Conservation (phyloP, 768 basidiomycete species). For the Leucocoprinus birnbaumii region DNA sequence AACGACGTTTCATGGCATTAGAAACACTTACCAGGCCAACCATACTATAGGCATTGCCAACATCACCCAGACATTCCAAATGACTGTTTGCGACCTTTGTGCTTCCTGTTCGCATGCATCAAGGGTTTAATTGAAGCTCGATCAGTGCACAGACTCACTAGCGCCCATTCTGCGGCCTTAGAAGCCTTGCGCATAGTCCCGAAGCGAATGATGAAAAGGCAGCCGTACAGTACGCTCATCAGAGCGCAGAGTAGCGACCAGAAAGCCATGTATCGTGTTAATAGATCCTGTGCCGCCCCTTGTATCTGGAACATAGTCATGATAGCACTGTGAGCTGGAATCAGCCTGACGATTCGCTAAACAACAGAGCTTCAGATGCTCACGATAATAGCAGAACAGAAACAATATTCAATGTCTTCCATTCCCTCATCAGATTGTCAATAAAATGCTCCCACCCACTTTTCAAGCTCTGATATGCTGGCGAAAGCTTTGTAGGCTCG, state of each 20-base stretch:
- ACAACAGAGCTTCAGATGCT: too few relatives aligned
- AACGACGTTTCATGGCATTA: background rate
- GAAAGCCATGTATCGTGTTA: conserved; percentile 52
- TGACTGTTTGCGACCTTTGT: conserved; percentile 26
- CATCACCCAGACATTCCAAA: conserved; percentile 65
- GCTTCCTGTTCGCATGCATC: conserved; percentile 43
- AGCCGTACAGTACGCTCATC: conserved; percentile 60
- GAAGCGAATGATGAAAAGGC: conserved; percentile 61
- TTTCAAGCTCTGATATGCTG: conserved; percentile 18
- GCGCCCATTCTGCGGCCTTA: conserved; percentile 59
- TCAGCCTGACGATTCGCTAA: too few relatives aligned
- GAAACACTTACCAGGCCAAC: conserved; percentile 47
- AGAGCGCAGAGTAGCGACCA: conserved; percentile 53
- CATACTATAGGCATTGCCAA: conserved; percentile 59
- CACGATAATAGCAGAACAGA: conserved; percentile 24
- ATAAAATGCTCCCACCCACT: conserved; percentile 25
- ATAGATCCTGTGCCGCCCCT: conserved; percentile 40
- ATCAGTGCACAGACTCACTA: conserved; percentile 29
- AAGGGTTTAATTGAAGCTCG: background rate
- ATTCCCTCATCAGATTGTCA: conserved; percentile 25
- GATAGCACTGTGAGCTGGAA: conserved; percentile 22
- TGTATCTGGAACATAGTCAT: conserved; percentile 28
- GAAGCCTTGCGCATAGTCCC: conserved; percentile 59
- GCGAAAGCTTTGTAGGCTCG: conserved; percentile 7
- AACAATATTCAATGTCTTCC: conserved; percentile 28